Conservation (phyloP, 129 eudicot genomes). For the Chrysanthemum lavandulifolium region DNA sequence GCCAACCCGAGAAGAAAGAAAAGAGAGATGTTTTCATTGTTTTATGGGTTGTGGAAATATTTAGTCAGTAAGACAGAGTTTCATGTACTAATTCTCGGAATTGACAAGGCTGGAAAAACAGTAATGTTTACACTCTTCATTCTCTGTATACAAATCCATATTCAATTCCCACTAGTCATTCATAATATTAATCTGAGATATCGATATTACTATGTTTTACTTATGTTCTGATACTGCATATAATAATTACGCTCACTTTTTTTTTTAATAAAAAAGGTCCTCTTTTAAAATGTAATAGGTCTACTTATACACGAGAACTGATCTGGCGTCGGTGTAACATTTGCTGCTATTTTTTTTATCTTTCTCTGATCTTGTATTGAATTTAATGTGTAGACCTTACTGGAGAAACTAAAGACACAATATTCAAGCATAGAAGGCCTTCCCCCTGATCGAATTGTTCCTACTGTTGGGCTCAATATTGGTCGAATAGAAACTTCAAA, state of each 20-base stretch:
- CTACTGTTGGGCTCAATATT: constrained; percentile 97
- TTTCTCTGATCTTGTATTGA: constrained; percentile 11
- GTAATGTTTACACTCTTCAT: constrained; percentile 40
- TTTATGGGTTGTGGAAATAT: constrained; percentile 92
- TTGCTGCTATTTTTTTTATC: constrained; percentile 7
- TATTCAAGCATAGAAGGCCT: constrained; percentile 91
- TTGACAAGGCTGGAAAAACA: constrained; percentile 98
- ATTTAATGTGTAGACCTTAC: constrained; percentile 57
- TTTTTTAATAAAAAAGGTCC: too few relatives aligned
- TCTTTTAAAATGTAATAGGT: too few relatives aligned
- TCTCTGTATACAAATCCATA: constrained; percentile 15
- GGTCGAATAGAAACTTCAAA: constrained; percentile 92
- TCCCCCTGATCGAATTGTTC: constrained; percentile 95
- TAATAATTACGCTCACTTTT: too few relatives aligned
- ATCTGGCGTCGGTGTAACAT: background rate
- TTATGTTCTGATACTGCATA: too few relatives aligned
- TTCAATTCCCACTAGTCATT: background rate
- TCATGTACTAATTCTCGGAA: constrained; percentile 96
- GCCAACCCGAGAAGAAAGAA: constrained; percentile 16
- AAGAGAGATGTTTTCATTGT: constrained; percentile 79
- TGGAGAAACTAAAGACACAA: constrained; percentile 88
- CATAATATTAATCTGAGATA: constrained; percentile 5
- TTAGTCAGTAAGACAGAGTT: constrained; percentile 94
- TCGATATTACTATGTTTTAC: background rate
- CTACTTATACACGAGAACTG: background rate